Base-by-base conservation (phyloP, 306 rosid species). In the Cyclanthera cordifolia region DNA sequence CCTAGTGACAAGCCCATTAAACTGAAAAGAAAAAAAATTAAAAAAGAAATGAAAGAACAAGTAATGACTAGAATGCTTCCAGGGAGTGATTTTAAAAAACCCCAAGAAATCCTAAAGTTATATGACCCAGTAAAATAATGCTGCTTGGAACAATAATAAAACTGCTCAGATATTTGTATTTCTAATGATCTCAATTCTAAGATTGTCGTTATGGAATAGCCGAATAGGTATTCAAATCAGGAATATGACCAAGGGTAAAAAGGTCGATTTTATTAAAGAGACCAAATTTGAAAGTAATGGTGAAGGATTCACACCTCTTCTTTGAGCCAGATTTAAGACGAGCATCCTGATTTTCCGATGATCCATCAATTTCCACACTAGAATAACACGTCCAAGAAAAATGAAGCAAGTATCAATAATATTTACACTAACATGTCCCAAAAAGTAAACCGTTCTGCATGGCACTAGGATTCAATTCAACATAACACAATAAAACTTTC, bases 281-380 rank as follows among this genome's bases (percentile, higher is more conserved):
- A 37, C 4, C 6, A 39, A 8, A 24, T 46, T 17, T 25, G 15
- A 25, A 30, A 10, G 23, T 28, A 48, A 47, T 4, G 25, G 43
- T 27, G 14, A 56, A 57, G 41, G 13, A 10, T 13, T 4, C 43
- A 8, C 72, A 93, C 96, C 98, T 86, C 87, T 93, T 93, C 76
- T 85, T 93, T 2, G 87, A 79, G 73, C 94, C 88, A 61, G 93
- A 73, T 72, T 87, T 95, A 71, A 77, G 82, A 43, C 47, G 75
- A 9, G 82, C 85, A 61, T 87, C 95, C 25, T 86, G 81, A 84
- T 87, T 90, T 73, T 85, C 88, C 70, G 86, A 79, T 5, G 89
- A 80, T 45, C 84, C 95, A 81, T 89, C 95, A 72, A 82, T 69
- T 76, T 89, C 95, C 80, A 75, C 80, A 32, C 96, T 89, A 72